phyloP scores from a whole-genome alignment of 495 filamentous ascomycete genomes.

The Hyphodiscus hymeniophilus region DNA sequence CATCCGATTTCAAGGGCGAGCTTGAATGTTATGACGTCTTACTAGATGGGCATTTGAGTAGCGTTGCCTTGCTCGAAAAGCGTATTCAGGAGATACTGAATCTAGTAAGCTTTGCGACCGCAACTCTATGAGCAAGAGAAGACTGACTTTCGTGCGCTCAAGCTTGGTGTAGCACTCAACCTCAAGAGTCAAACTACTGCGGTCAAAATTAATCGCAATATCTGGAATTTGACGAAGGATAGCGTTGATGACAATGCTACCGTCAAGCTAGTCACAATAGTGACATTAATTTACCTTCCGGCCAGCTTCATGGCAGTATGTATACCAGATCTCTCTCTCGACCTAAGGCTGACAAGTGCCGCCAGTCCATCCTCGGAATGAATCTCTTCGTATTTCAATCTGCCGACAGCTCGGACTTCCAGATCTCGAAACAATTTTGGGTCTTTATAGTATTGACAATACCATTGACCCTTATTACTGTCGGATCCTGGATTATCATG shows the following conservation, averaged over 20 bases:
- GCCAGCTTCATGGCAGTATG: constrained; percentile 11
- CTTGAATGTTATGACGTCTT: no score
- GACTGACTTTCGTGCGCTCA: constrained; percentile 6
- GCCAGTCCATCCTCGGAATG: constrained; percentile 31
- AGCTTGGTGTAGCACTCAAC: constrained; percentile 6
- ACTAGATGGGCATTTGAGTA: no score
- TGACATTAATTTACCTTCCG: no score
- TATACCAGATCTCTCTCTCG: neutral
- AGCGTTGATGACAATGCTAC: constrained; percentile 15
- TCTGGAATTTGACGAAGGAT: constrained; percentile 11
- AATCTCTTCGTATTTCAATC: constrained; percentile 31
- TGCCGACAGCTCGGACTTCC: constrained; percentile 14
- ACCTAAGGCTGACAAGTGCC: neutral
- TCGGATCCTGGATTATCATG: constrained; percentile 22
- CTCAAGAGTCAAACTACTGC: constrained; percentile 10
- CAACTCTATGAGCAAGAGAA: no score
- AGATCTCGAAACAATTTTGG: constrained; percentile 29
- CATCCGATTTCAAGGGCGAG: no score
- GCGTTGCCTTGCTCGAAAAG: no score
- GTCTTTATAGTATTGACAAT: constrained; percentile 27
- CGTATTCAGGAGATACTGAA: no score
- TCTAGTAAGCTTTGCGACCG: no score
- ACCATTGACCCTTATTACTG: constrained; percentile 24
- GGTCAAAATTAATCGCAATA: constrained; percentile 4
- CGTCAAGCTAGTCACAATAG: constrained; percentile 7